Base-by-base conservation (phyloP, 345 rosid genomes). In the Brassica juncea region DNA sequence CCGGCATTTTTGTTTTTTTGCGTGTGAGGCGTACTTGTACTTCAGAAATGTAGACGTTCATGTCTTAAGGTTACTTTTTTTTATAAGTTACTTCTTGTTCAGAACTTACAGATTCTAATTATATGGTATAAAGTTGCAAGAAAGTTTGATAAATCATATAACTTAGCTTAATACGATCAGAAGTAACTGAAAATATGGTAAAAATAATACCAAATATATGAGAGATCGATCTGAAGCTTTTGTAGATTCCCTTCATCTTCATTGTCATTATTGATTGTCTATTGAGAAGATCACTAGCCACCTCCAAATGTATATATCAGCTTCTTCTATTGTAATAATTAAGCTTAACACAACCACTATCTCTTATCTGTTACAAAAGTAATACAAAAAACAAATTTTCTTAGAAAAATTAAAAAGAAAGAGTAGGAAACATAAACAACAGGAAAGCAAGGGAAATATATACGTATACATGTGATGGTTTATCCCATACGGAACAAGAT, bases 191-290 rank as follows among this genome's bases (percentile, higher is more conserved):
- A 32, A 25, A 11, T 9, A 76, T 66, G 71, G 64, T 21, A 21
- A 44, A 60, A 34, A 0, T 0, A 14, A 71, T 83, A 91, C 99
- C 97, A 86, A 92, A 92, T 72, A 94, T 90, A 78, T 91, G 91
- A 60, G 97, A 82, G 70, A 94, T 86, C 84, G 52, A 91, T 82
- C 91, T 92, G 90, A 94, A 92, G 64, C 99, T 83, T 84, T 92
- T 94, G 84, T 86, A 91, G 78, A 94, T 83, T 68, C 94, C 94
- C 82, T 92, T 94, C 82, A 94, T 92, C 87, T 91, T 94, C 77
- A 88, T 84, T 30, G 89, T 85, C 99, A 92, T 94, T 67, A 70
- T 37, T 79, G 72, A 71, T 55, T 63, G 34, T 78, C 34, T 19
- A 39, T 65, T 47, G 23, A 27, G 49, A 59, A 70, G 60, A 75